Conservation (phyloP, 164 flowering plant species). For the Piper longum region DNA sequence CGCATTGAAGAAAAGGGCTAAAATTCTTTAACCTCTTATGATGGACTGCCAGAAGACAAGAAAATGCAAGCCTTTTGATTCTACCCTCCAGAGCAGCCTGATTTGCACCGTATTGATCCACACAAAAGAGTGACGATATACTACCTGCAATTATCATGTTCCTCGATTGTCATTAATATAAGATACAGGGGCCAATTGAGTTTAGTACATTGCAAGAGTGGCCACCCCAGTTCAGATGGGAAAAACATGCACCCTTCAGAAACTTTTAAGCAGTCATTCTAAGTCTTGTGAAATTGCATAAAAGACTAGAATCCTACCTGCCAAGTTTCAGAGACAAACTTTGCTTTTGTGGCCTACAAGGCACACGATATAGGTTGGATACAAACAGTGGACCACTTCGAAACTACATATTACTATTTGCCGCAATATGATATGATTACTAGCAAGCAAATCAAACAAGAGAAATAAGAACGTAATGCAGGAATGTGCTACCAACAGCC, state of each 20-base stretch:
- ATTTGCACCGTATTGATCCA: constrained; percentile 29
- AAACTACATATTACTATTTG: too few species aligned
- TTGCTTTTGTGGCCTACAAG: not conserved
- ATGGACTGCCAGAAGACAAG: constrained; percentile 66
- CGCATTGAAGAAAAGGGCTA: not conserved
- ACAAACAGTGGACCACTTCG: too few species aligned
- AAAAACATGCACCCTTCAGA: not conserved
- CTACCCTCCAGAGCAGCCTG: constrained; percentile 42
- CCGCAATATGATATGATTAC: too few species aligned
- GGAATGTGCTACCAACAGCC: too few species aligned
- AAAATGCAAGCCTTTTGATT: constrained; percentile 50
- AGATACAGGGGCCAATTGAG: not conserved
- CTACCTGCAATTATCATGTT: constrained; percentile 27
- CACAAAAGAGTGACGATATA: constrained; percentile 43
- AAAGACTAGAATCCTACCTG: not conserved
- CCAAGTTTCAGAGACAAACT: not conserved
- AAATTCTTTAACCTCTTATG: constrained; percentile 44
- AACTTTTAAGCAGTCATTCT: not conserved
- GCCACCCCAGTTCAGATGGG: too few species aligned
- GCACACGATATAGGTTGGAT: too few species aligned
- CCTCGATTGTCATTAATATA: not conserved
- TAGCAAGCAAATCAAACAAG: too few species aligned
- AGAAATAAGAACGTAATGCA: too few species aligned
- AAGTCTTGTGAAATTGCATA: not conserved
- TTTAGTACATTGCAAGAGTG: too few species aligned